Evolutionary conservation across 306 rosid genomes (phyloP), one percentile per base, ranked within the genome.

Genomic region (Casuarina equisetifolia): DNA sequence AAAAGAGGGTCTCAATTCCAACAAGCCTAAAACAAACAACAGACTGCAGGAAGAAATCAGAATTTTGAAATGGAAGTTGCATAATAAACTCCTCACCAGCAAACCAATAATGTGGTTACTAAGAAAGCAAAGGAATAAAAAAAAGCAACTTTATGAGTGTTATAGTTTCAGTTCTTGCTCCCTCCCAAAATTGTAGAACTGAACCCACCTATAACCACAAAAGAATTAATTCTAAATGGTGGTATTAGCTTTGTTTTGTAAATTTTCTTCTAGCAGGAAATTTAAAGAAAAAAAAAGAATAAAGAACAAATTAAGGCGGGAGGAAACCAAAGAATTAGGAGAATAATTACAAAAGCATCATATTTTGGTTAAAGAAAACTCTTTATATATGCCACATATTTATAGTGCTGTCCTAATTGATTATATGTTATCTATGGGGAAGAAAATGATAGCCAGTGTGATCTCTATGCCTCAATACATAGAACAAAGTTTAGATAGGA

Each of bases 1-100:
- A 9, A 61, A 19, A 70, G 71, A 78, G 44, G 71, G 72, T 55
- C 58, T 58, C 19, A 76, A 73, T 0, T 44, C 9, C 15, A 69
- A 35, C 0, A 74, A 74, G 40, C 46, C 82, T 43, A 19, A 53
- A 67, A 72, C 39, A 53, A 43, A 72, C 32, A 45, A 15, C 20
- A 38, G 45, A 43, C 63, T 2, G 5, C 69, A 38, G 12, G 38
- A 38, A 1, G 16, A 13, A 38, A 3, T 54, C 73, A 36, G 10
- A 77, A 77, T 0, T 32, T n/a, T 12, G 32, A 68, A 46, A 36
- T 1, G 72, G 72, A 38, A 63, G 10, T 6, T 13, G 3, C n/a
- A 40, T 12, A 70, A 50, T 19, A 72, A 72, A 72, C 61, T 35
- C 20, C 10, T 13, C 44, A 51, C 63, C 42, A 9, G 19, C 4